phyloP scores from a whole-genome alignment of 768 basidiomycete species.

The Lanmaoa rubissima region DNA sequence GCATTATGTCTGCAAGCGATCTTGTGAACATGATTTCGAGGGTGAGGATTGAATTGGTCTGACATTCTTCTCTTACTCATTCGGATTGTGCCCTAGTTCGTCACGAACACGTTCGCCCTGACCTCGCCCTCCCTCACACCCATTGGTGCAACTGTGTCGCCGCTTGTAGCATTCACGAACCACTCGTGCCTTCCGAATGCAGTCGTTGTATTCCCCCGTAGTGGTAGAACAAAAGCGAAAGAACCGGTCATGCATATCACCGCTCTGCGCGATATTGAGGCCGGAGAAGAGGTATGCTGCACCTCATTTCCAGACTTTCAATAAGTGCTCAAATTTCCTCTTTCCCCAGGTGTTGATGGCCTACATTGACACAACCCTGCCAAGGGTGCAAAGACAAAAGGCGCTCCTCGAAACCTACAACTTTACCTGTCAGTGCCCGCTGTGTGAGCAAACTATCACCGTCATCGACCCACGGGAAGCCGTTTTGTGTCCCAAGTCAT shows the following conservation, averaged over 20 bases:
- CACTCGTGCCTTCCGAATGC: constrained; percentile 90
- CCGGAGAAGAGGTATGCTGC: constrained; percentile 65
- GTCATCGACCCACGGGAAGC: constrained; percentile 63
- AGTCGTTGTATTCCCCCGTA: constrained; percentile 84
- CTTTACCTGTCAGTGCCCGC: constrained; percentile 68
- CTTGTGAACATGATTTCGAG: constrained; percentile 72
- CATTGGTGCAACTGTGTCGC: constrained; percentile 83
- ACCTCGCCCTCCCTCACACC: constrained; percentile 76
- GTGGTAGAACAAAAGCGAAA: constrained; percentile 33
- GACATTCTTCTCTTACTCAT: not conserved
- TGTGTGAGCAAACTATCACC: constrained; percentile 42
- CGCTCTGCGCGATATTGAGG: constrained; percentile 59
- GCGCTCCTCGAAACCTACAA: constrained; percentile 71
- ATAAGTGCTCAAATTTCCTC: not conserved
- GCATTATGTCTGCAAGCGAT: constrained; percentile 55
- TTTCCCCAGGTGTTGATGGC: constrained; percentile 65
- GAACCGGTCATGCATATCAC: constrained; percentile 74
- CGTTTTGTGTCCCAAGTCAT: constrained; percentile 65
- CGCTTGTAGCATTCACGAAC: constrained; percentile 76
- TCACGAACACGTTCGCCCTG: constrained; percentile 87
- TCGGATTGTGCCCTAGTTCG: constrained; percentile 55
- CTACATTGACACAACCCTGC: constrained; percentile 84
- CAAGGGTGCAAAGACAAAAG: constrained; percentile 50
- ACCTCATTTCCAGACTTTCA: not conserved
- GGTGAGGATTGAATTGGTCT: constrained; percentile 38